Percentiles rank a stretch among this genome's conserved stretches.
phyloP scores from a whole-genome alignment of 805 yeast genomes.

The Wickerhamomyces kurtzmanii region DNA sequence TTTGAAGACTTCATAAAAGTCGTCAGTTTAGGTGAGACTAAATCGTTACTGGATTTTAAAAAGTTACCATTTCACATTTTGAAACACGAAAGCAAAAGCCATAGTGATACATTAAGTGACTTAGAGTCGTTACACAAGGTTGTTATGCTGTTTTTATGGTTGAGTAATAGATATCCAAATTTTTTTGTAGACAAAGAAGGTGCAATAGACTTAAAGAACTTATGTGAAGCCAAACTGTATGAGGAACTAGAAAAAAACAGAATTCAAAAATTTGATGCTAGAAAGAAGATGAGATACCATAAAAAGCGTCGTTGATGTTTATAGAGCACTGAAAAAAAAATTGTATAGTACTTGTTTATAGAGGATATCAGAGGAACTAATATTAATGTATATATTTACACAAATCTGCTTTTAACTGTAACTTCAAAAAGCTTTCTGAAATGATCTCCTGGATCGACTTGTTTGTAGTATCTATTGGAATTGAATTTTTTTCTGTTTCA shows the following conservation, averaged over 20 bases:
- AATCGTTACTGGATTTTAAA: constrained; percentile 43
- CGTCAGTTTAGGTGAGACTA: constrained; percentile 44
- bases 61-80: too few species aligned
- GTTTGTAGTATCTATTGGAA: constrained; percentile 19
- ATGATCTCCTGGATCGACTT: constrained; percentile 11
- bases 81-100: too few species aligned
- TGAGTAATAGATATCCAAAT: constrained; percentile 78
- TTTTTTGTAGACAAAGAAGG: constrained; percentile 68
- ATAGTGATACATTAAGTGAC: constrained; percentile 12
- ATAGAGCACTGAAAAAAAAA: too few species aligned
- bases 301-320: too few species aligned
- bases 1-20: constrained; percentile 38
- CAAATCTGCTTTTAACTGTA: too few species aligned
- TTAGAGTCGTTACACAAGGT: constrained; percentile 60
- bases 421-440: too few species aligned
- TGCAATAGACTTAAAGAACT: constrained; percentile 57
- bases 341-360: too few species aligned
- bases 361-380: too few species aligned
- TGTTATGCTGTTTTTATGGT: constrained; percentile 71
- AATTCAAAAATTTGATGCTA: too few species aligned
- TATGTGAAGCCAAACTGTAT: constrained; percentile 48
- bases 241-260: too few species aligned
- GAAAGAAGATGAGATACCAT: too few species aligned
- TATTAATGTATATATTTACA: too few species aligned
- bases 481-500: constrained; percentile 20